phyloP scores from a whole-genome alignment of 345 rosid species.

The Populus ilicifolia region DNA sequence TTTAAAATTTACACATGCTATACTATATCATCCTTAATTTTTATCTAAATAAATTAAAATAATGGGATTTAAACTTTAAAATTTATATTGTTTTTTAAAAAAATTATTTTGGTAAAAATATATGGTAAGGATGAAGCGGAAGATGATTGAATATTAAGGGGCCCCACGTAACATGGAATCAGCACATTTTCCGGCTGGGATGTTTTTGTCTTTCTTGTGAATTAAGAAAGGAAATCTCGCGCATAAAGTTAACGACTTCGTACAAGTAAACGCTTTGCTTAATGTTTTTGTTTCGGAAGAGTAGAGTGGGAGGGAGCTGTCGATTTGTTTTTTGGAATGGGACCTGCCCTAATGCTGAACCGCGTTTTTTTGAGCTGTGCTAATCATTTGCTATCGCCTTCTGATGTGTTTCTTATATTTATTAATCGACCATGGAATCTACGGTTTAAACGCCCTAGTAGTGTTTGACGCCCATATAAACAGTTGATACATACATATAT shows the following conservation, averaged over 20 bases:
- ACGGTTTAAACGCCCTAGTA: too few species aligned
- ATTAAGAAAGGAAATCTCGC: neutral
- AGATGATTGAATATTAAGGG: neutral
- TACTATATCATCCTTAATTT: too few species aligned
- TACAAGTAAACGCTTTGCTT: slow-evolving; percentile 15
- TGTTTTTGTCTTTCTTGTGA: slow-evolving; percentile 6
- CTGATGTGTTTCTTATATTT: neutral
- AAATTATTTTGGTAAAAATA: neutral
- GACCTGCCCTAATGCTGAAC: neutral
- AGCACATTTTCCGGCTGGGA: neutral
- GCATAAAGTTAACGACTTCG: neutral
- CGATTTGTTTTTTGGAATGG: neutral
- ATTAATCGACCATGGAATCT: neutral
- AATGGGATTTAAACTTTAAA: too few species aligned
- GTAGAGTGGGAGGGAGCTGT: neutral
- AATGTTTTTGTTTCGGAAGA: neutral
- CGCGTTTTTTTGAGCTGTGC: slow-evolving; percentile 17
- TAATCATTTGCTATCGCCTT: slow-evolving; percentile 11
- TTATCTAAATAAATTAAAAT: too few species aligned
- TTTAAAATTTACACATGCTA: too few species aligned
- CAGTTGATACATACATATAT: too few species aligned
- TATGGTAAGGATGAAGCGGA: neutral
- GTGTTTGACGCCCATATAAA: too few species aligned
- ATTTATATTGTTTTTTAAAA: too few species aligned
- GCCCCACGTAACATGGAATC: neutral